Base-by-base conservation (phyloP, 2,329 filamentous ascomycete species). In the Simplicillium sp. region DNA sequence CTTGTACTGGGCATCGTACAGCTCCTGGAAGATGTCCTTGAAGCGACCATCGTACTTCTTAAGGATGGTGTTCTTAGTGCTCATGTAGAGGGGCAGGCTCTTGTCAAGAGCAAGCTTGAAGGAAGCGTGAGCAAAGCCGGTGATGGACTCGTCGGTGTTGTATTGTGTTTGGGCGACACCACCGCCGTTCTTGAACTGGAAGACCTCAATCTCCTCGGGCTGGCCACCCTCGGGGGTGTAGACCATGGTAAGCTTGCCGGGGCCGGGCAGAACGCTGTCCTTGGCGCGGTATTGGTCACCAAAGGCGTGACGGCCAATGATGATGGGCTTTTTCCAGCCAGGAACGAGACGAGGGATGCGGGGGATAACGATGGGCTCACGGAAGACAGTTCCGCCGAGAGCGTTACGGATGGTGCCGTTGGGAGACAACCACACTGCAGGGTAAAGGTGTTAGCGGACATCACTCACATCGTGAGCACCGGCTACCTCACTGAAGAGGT, bases 31-130 rank as follows among this genome's bases (percentile, higher is more conserved):
- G 65, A 97, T 94, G 60, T 98, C 92, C 82, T 97, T 97, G 80
- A 98, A 98, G 55, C 86, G 80, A 40, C 92, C 92, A 60, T 98
- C 92, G 69, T 98, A 98, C 66, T 89, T 90, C 77, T 98, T 98
- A 53, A 98, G 73, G 55, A 98, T 98, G 54, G 92, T 98, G 77
- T 97, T 97, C 84, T 98, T 98, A 67, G 92, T 98, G 77, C 87
- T 95, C 90, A 97, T 94, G 75, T 97, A 98, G 57, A 98, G 74
- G n/a, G 92, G 92, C 51, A 94, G 72, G 48, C 73, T 73, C 77
- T 95, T 92, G 65, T 79, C 73, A 36, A 97, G 70, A 29, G 92
- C 90, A 52, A 96, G 79, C 80, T 96, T 94, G 80, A 98, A 97
- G 53, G 82, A 89, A 48, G 92, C 85, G 61, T 97, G 92, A 43